Conservation (phyloP, 2,329 filamentous ascomycete species). For the Madurella mycetomatis region DNA sequence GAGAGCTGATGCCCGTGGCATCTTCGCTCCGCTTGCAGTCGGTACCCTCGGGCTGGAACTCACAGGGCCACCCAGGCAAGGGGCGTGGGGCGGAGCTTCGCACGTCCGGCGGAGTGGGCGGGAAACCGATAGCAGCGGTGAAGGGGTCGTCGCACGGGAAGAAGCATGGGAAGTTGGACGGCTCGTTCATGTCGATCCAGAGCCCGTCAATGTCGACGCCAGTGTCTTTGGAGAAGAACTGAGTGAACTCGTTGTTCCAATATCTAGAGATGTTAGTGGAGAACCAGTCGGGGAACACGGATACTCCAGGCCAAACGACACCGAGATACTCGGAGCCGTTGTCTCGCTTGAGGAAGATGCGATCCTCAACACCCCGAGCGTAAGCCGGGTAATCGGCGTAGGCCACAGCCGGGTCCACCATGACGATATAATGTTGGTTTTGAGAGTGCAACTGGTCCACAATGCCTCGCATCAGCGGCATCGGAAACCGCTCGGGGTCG, state of each 20-base stretch:
- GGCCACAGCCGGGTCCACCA: slow-evolving; percentile 67
- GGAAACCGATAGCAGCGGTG: slow-evolving; percentile 38
- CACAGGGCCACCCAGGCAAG: slow-evolving; percentile 63
- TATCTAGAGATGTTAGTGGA: slow-evolving; percentile 57
- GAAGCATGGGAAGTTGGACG: slow-evolving; percentile 43
- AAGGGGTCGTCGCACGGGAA: slow-evolving; percentile 52
- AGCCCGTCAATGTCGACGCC: slow-evolving; percentile 74
- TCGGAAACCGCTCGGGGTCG: slow-evolving; percentile 59
- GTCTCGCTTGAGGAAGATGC: slow-evolving; percentile 43
- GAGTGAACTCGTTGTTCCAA: slow-evolving; percentile 64
- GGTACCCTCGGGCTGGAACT: slow-evolving; percentile 57
- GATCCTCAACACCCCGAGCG: slow-evolving; percentile 38
- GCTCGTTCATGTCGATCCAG: slow-evolving; percentile 70
- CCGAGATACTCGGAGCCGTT: slow-evolving; percentile 58
- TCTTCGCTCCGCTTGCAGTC: slow-evolving; percentile 31
- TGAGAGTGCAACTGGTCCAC: slow-evolving; percentile 62
- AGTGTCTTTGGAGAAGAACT: slow-evolving; percentile 58
- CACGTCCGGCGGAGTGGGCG: slow-evolving; percentile 60
- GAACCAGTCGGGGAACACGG: slow-evolving; percentile 76
- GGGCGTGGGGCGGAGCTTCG: slow-evolving; percentile 54
- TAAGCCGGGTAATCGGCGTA: slow-evolving; percentile 44
- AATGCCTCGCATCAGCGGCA: slow-evolving; percentile 59
- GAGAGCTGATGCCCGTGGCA: not conserved
- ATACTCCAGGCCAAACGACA: slow-evolving; percentile 73
- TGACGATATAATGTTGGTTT: slow-evolving; percentile 68